Base-by-base conservation (phyloP, 345 rosid genomes). In the Cardamine occulta region DNA sequence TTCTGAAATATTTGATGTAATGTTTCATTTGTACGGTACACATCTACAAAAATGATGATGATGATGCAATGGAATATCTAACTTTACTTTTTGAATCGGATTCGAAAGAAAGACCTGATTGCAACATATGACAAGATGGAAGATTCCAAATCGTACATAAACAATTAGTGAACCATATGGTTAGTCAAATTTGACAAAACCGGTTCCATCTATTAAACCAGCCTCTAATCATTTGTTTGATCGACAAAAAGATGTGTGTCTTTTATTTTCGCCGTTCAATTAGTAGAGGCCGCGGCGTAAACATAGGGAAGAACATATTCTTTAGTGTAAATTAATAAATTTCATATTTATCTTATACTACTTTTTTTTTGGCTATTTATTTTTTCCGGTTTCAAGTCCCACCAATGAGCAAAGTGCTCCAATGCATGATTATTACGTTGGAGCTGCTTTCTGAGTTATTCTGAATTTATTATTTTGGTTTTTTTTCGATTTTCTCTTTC, bases 401-500 rank as follows among this genome's bases (percentile, higher is more conserved):
- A 49, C 35, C 68, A 40, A 39, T 48, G 9, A 53, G 37, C 35
- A 67, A 72, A 72, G 70, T 68, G 66, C 54, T 74, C 58, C 72
- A 63, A 62, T 62, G 73, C 82, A 74, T 80, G 76, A 77, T 77
- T 65, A 57, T 65, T 28, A 71, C 76, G 76, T 71, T 77, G 80
- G 67, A 77, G 76, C 68, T 68, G 29, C 14, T 35, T 62, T 61
- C 54, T 48, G 18, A 42, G 44, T 53, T 72, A 5, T 49, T 3
- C 29, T 5, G 18, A 45, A n/a, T 47, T 54, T n/a, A 37, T 49
- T 42, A 7, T 6, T 63, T 53, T 11, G 5, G n/a, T 35, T 35
- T 34, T 35, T 34, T 45, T 58, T 12, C 54, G 13, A n/a, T 47
- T 66, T 19, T 21, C 32, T 31, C 32, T 31, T 4, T 11, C 40